Evolutionary conservation across 2,329 filamentous ascomycete species (phyloP).

Genomic region (Penicillium sp.): DNA sequence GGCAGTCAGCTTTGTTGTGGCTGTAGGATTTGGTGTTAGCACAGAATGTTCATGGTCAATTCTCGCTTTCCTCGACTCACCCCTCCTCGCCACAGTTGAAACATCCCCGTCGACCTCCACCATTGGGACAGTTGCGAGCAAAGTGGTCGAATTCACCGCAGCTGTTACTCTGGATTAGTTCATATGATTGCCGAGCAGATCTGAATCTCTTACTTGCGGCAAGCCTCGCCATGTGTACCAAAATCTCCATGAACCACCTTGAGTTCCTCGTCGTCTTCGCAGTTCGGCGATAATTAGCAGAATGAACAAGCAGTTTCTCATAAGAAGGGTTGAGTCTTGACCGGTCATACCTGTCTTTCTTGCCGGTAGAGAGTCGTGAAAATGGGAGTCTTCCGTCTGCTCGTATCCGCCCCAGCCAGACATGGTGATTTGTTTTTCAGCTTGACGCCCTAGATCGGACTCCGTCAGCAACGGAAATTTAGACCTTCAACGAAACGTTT

Average conservation of each 20-base stretch:
- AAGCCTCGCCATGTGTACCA: conserved; percentile 24
- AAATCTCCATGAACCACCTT: not conserved
- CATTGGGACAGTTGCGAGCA: conserved; percentile 49
- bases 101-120: conserved; percentile 1
- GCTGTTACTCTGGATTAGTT: conserved; percentile 20
- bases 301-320: not conserved
- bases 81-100: conserved; percentile 45
- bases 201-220: conserved; percentile 40
- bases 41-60: not conserved
- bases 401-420: not conserved
- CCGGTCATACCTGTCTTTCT: no score
- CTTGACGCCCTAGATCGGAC: not conserved
- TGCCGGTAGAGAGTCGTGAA: no score
- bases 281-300: not conserved
- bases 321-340: no score
- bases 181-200: not conserved
- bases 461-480: not conserved
- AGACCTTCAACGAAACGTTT: no score
- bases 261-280: not conserved
- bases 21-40: not conserved
- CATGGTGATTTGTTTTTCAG: not conserved
- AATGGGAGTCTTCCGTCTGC: not conserved
- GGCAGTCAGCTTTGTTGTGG: not conserved
- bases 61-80: conserved; percentile 21
- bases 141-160: conserved; percentile 45